Evolutionary conservation across 2,329 filamentous ascomycete genomes (phyloP).

Genomic region (Aspergillus pseudoviridinutans): DNA sequence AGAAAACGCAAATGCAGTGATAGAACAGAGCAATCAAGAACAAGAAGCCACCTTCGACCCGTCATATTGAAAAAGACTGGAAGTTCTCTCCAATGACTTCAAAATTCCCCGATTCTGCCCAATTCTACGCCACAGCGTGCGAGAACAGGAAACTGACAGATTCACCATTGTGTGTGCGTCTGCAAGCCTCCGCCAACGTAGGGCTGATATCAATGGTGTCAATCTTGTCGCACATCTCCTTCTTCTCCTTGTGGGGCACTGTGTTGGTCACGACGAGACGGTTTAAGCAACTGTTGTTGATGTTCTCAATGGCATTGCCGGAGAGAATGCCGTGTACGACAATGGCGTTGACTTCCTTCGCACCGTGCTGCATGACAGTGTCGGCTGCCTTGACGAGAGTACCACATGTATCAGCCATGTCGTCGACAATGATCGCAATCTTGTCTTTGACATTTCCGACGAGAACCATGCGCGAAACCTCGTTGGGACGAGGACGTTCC

Average conservation of each 20-base stretch:
- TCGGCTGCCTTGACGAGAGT: constrained; percentile 84
- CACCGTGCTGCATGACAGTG: constrained; percentile 81
- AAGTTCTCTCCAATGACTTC: constrained; percentile 5
- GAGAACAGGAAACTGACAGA: constrained; percentile 51
- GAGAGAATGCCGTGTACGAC: constrained; percentile 92
- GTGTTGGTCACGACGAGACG: constrained; percentile 89
- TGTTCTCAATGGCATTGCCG: constrained; percentile 79
- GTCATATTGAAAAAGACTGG: constrained; percentile 9
- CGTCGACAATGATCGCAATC: constrained; percentile 92
- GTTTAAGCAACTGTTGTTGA: constrained; percentile 73
- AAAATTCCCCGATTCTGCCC: not conserved
- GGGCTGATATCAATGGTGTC: constrained; percentile 90
- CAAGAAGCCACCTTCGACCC: constrained; percentile 4
- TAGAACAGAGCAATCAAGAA: not conserved
- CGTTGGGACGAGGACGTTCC: constrained; percentile 85
- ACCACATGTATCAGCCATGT: constrained; percentile 96
- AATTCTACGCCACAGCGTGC: constrained; percentile 39
- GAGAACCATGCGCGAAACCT: constrained; percentile 91
- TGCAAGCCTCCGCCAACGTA: constrained; percentile 55
- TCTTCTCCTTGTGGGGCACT: constrained; percentile 75
- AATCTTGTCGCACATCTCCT: constrained; percentile 71
- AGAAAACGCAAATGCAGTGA: constrained; percentile 6
- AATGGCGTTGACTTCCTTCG: constrained; percentile 84
- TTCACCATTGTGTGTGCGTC: constrained; percentile 50
- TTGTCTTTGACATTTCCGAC: constrained; percentile 90